Evolutionary conservation across 805 yeast species (phyloP), one percentile per base, ranked within the genome.

Genomic region (Candida mattraensis): DNA sequence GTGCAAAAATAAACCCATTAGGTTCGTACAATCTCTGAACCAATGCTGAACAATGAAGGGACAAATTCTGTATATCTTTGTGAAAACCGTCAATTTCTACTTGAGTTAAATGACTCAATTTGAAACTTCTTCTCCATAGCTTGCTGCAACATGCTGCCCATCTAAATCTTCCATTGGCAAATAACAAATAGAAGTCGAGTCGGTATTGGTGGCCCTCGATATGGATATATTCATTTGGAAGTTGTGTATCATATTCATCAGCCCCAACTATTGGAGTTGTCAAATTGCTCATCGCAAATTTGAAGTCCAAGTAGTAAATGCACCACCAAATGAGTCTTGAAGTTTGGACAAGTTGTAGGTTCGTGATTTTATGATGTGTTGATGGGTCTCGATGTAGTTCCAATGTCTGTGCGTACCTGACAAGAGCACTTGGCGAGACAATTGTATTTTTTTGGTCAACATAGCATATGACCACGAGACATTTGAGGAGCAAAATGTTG

Each of bases 271-370:
- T 63, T 1, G 83, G 83, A 0, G 77, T 70, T 17, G 73, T 54
- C 48, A 77, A 69, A 33, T 70, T 72, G 43, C 74, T 74, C 40
- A 76, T 70, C 22, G 81, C 69, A 7, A 76, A 71, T 40, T 72
- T 63, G 3, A 75, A 69, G 52, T 79, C 86, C 41, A 80, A 56
- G 18, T 76, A 75, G 40, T 77, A 76, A 5, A 79, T 72, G 21
- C 75, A 77, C 83, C 83, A 79, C 84, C 85, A 79, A n/a, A 80
- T 53, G 37, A 74, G 53, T 50, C 84, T 63, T 53, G 81, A 62
- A 29, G 69, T 61, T 40, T 74, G 77, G 5, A 78, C 68, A 14
- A 67, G 62, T 35, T 64, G 66, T 49, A 66, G 58, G 42, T 76
- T 74, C 4, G 66, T 61, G 22, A 76, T 65, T 22, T 71, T 66